Percentiles rank a stretch among this genome's conserved stretches.
phyloP scores from a whole-genome alignment of 805 yeast genomes.

The Vanderwaltozyma tropicalis region DNA sequence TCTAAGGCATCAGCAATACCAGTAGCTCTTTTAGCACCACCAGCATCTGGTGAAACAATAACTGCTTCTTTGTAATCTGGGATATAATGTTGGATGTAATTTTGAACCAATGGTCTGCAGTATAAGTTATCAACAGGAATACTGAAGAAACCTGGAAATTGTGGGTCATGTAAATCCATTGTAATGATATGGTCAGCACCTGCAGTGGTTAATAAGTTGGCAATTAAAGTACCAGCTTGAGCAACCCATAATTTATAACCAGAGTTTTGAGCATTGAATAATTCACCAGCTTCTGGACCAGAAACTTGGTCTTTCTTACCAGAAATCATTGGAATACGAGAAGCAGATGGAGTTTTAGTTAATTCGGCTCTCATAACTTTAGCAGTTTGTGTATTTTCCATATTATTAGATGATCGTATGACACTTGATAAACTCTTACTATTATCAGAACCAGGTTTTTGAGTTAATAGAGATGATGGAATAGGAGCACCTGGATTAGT shows the following conservation, averaged over 20 bases:
- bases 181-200: slow-evolving; percentile 96
- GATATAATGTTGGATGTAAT: slow-evolving; percentile 66
- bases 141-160: slow-evolving; percentile 94
- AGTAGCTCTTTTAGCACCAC: slow-evolving; percentile 97
- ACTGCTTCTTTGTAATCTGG: slow-evolving; percentile 79
- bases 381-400: slow-evolving; percentile 9
- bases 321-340: slow-evolving; percentile 30
- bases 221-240: slow-evolving; percentile 86
- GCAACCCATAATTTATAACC: slow-evolving; percentile 94
- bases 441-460: slow-evolving; percentile 18
- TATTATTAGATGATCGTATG: slow-evolving; percentile 12
- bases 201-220: slow-evolving; percentile 76
- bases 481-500: slow-evolving; percentile 38
- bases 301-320: slow-evolving; percentile 24
- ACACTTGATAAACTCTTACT: slow-evolving; percentile 11
- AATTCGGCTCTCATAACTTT: slow-evolving; percentile 4
- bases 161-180: slow-evolving; percentile 97
- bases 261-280: slow-evolving; percentile 36
- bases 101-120: slow-evolving; percentile 77
- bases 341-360: slow-evolving; percentile 15
- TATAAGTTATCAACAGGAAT: slow-evolving; percentile 92
- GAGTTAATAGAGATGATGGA: slow-evolving; percentile 15
- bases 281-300: slow-evolving; percentile 22
- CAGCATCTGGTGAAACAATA: slow-evolving; percentile 95
- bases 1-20: slow-evolving; percentile 85